phyloP scores from a whole-genome alignment of 2,329 filamentous ascomycete species.

The Cercospora sojina region DNA sequence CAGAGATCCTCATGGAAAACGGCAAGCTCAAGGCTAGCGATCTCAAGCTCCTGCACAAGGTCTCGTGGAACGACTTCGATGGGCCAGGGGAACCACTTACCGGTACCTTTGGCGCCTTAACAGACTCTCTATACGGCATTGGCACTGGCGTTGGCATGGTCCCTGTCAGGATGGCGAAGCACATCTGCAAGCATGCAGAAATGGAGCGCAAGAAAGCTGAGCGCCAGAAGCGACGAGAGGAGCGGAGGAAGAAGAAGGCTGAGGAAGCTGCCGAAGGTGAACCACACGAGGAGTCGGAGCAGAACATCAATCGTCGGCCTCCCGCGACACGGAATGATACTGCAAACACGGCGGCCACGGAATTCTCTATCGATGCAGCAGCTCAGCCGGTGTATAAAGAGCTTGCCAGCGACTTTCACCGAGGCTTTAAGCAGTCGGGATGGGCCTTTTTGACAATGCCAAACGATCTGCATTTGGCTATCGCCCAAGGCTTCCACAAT shows the following conservation, averaged over 20 bases:
- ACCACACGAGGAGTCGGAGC: background rate
- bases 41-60: conserved; percentile 62
- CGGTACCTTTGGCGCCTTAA: conserved; percentile 61
- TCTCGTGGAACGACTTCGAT: conserved; percentile 72
- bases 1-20: conserved; percentile 61
- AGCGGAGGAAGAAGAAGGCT: conserved; percentile 29
- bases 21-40: conserved; percentile 64
- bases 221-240: conserved; percentile 32
- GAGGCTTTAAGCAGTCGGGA: conserved; percentile 69
- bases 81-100: conserved; percentile 72
- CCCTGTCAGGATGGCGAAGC: conserved; percentile 61
- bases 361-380: conserved; percentile 31
- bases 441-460: conserved; percentile 74
- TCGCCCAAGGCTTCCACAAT: conserved; percentile 86
- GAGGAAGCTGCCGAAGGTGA: conserved; percentile 5
- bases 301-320: conserved; percentile 20
- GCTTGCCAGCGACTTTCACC: conserved; percentile 61
- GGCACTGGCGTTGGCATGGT: conserved; percentile 64
- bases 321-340: conserved; percentile 26
- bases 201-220: conserved; percentile 51
- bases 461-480: conserved; percentile 77
- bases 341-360: conserved; percentile 29
- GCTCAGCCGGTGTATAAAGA: conserved; percentile 32
- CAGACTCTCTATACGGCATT: conserved; percentile 58
- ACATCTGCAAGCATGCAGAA: conserved; percentile 55